A percentile compares a stretch with the other conserved stretches of the same genome.
These are phyloP conservation scores for Vanilla planifolia DNA, from an alignment of 106 monocot genomes.

Conservation along the genomic window DNA sequence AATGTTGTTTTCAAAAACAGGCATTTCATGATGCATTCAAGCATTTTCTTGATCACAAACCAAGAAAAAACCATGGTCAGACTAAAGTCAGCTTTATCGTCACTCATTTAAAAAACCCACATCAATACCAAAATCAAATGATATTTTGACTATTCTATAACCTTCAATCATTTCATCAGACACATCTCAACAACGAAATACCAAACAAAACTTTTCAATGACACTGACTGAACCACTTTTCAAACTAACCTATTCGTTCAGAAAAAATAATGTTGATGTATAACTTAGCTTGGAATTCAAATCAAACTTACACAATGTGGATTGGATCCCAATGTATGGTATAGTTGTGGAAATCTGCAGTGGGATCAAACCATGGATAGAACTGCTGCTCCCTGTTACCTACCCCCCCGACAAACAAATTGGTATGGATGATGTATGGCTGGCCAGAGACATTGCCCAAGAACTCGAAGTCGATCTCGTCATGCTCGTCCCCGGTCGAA, in stretches of 20 bases:
- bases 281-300: not conserved
- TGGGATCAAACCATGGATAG: slow-evolving; percentile 78
- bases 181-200: too few species aligned
- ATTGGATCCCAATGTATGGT: slow-evolving; percentile 71
- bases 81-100: too few species aligned
- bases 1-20: too few species aligned
- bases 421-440: slow-evolving; percentile 71
- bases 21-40: too few species aligned
- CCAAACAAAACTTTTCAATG: too few species aligned
- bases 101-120: too few species aligned
- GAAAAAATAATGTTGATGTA: not conserved
- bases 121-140: too few species aligned
- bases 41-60: too few species aligned
- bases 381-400: slow-evolving; percentile 66
- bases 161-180: too few species aligned
- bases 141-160: too few species aligned
- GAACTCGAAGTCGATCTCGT: slow-evolving; percentile 83
- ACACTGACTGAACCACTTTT: not conserved
- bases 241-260: too few species aligned
- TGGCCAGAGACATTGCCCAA: slow-evolving; percentile 61
- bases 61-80: too few species aligned
- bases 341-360: slow-evolving; percentile 69
- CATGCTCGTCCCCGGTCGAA: slow-evolving; percentile 42
- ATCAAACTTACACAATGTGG: slow-evolving; percentile 19
- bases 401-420: slow-evolving; percentile 41